phyloP scores from a whole-genome alignment of 352 stramenopile species.

The Phytophthora cryptogea region DNA sequence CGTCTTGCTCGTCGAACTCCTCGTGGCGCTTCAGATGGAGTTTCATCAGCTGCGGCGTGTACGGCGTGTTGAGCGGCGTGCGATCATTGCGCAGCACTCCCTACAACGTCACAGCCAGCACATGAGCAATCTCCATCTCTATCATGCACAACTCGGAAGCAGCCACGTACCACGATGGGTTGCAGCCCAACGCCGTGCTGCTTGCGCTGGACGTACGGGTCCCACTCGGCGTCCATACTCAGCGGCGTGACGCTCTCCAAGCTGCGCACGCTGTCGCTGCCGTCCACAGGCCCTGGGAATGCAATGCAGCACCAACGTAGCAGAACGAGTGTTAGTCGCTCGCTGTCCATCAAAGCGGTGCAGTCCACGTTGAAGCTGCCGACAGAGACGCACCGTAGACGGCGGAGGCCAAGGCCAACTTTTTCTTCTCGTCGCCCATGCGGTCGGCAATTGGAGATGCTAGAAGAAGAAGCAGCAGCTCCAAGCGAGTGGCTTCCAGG shows the following conservation, averaged over 20 bases:
- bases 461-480: no score
- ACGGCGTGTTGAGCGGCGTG: conserved; percentile 83
- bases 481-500: no score
- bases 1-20: conserved; percentile 48
- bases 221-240: conserved; percentile 52
- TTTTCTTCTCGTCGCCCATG: conserved; percentile 44
- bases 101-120: conserved; percentile 24
- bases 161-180: conserved; percentile 41
- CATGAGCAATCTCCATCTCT: conserved; percentile 1
- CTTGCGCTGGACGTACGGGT: conserved; percentile 57
- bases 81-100: conserved; percentile 69
- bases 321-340: conserved; percentile 5
- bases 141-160: no score
- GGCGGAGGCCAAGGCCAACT: conserved; percentile 15
- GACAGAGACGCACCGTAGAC: conserved; percentile 28
- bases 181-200: conserved; percentile 49
- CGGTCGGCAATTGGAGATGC: neutral
- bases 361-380: conserved; percentile 35
- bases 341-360: conserved; percentile 21
- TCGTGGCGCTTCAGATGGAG: conserved; percentile 71
- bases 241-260: conserved; percentile 42
- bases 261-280: conserved; percentile 27
- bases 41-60: conserved; percentile 86
- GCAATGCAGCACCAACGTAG: neutral
- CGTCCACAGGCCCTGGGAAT: conserved; percentile 22